Evolutionary conservation across 2,329 filamentous ascomycete genomes (phyloP).

Genomic region (Ilyonectria destructans): DNA sequence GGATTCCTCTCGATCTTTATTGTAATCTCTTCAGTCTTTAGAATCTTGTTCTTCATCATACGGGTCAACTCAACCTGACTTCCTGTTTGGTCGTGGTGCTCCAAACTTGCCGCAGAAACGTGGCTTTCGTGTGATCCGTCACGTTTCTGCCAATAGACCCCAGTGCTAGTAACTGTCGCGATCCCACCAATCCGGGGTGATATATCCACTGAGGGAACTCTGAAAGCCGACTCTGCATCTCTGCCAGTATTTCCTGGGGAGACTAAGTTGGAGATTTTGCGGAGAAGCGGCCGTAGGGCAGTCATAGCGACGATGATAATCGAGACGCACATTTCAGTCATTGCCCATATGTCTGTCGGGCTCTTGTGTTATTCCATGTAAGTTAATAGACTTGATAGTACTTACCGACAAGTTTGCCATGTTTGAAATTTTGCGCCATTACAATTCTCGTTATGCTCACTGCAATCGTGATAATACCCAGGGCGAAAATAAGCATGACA

Average conservation of each 20-base stretch:
- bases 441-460: conserved; percentile 42
- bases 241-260: not conserved
- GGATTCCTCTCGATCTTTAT: conserved; percentile 23
- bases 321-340: conserved; percentile 36
- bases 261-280: conserved; percentile 22
- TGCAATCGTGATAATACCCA: conserved; percentile 41
- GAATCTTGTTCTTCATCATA: conserved; percentile 2
- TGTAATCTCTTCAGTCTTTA: conserved; percentile 33
- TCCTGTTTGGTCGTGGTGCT: conserved; percentile 4
- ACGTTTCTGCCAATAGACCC: conserved; percentile 23
- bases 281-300: conserved; percentile 30
- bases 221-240: conserved; percentile 5
- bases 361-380: not conserved
- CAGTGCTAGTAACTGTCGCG: not conserved
- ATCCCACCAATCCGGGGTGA: not conserved
- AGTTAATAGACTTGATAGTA: too few relatives aligned
- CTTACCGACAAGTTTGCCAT: conserved; percentile 29
- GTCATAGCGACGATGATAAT: conserved; percentile 39
- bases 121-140: not conserved
- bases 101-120: not conserved
- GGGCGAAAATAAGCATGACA: conserved; percentile 36
- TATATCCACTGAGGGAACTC: not conserved
- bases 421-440: conserved; percentile 24
- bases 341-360: conserved; percentile 31
- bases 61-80: conserved; percentile 27